phyloP scores from a whole-genome alignment of 441 rosid species.

The Pelargonium myrrhifolium region DNA sequence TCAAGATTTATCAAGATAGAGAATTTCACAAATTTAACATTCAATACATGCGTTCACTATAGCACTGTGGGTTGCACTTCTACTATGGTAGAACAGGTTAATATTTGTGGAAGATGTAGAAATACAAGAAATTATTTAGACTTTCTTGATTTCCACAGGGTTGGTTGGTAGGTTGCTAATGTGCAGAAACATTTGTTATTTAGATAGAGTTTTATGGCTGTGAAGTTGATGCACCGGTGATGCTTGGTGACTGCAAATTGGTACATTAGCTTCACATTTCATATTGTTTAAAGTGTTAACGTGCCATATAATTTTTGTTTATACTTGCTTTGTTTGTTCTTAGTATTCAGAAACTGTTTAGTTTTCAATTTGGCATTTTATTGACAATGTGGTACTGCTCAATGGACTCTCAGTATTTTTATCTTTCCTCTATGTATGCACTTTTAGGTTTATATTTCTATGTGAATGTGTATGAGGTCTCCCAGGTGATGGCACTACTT shows the following conservation, averaged over 20 bases:
- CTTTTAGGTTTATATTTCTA: neutral
- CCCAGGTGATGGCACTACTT: neutral
- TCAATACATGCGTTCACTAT: neutral
- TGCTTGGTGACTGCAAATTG: neutral
- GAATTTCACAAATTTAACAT: no score
- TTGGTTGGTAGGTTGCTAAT: neutral
- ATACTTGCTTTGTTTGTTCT: neutral
- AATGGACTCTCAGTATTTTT: neutral
- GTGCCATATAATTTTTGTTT: neutral
- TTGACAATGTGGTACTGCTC: neutral
- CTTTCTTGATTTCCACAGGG: neutral
- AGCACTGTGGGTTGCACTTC: neutral
- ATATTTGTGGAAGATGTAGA: neutral
- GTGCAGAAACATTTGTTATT: neutral
- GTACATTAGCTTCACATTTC: neutral
- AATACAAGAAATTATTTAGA: neutral
- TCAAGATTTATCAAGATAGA: no score
- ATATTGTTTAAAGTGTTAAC: neutral
- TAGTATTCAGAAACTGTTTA: no score
- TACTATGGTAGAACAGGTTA: neutral
- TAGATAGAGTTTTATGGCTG: neutral
- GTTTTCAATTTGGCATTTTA: neutral
- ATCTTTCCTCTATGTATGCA: neutral
- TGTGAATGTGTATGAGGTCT: neutral
- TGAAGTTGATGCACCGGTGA: neutral